Evolutionary conservation across 2,329 filamentous ascomycete genomes (phyloP), one percentile per base, ranked within the genome.

Genomic region (Whalleya microplaca): DNA sequence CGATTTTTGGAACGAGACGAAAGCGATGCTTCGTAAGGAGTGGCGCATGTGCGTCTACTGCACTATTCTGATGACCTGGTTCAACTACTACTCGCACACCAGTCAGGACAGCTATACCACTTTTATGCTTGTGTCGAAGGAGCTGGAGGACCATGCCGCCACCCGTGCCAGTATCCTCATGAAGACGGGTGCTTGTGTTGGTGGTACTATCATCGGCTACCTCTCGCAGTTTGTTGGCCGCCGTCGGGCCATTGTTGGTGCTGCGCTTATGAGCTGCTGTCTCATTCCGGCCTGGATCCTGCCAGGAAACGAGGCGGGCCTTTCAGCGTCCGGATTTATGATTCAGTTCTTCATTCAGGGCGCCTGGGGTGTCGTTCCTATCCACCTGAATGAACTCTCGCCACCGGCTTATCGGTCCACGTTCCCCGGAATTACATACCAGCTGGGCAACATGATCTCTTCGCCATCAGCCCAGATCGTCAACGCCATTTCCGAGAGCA

Each of bases 71-170:
- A 92, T 93, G 90, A 89, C 87, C 0, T 90, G 88, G 81, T 86
- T 86, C 77, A 87, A 87, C 74, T 86, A 80, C 72, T 92, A 90
- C 76, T 89, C 87, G 48, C 90, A 94, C 77, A 91, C 89, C 1
- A 88, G 85, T 21, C 90, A 94, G 71, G 90, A 94, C 75, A 88
- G 84, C 47, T 93, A 92, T 76, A 92, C 90, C 0, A 92, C 90
- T 2, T 92, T 92, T 70, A 89, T 93, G 87, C 78, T 88, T 41
- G 81, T 81, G 3, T 82, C 91, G 65, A 92, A 93, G 73, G 84
- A 86, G 61, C 79, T 93, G 56, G 67, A 79, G 52, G 88, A 90
- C 66, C 69, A 76, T 1, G 80, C 79, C 0, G 87, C 89, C 3
- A 88, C 83, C 7, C 84, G 88, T n/a, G 89, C 89, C 16, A 88